Base-by-base conservation (phyloP, 768 basidiomycete species). In the Boletus rubropictus region DNA sequence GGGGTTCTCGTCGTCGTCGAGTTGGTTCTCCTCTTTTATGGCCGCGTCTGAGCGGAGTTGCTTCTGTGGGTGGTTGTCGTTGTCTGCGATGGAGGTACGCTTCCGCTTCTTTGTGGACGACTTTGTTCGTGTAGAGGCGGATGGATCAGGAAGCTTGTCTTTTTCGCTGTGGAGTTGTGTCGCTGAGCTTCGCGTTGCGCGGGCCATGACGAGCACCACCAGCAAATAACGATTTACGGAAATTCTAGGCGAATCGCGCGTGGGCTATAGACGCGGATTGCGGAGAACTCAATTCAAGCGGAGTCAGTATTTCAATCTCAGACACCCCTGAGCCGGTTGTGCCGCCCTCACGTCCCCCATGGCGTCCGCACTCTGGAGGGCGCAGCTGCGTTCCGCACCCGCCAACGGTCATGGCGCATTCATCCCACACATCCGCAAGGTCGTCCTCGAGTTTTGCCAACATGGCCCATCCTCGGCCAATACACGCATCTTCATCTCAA, bases 381-480 rank as follows among this genome's bases (percentile, higher is more conserved):
- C 72, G 0, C 66, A 69, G 50, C 63, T 80, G 36, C 71, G 76
- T 53, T 80, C 89, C 0, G 59, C 63, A 21, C 84, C 84, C 21
- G 77, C 83, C 48, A 91, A 92, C 63, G 89, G 89, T 2, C 86
- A 86, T 61, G 62, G 68, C 35, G 71, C 80, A 1, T 93, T 86
- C 66, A 66, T 89, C 3, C 87, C 90, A 2, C 81, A 81, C 51
- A 73, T 87, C n/a, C 74, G 88, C 46, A 93, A 91, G 61, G 73
- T 95, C 50, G 89, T 95, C 53, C 80, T 95, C 63, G 88, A 92
- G 67, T 94, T 79, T 66, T 91, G 90, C 68, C 82, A 93, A 59
- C 79, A 78, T 44, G 87, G 84, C 79, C 80, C 85, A 1, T 83
- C 88, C 4, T 90, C 88, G 1, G 67, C 75, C 37, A 81, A 81